phyloP scores from a whole-genome alignment of 2,329 filamentous ascomycete species.

The Neofusicoccum umdonicola region DNA sequence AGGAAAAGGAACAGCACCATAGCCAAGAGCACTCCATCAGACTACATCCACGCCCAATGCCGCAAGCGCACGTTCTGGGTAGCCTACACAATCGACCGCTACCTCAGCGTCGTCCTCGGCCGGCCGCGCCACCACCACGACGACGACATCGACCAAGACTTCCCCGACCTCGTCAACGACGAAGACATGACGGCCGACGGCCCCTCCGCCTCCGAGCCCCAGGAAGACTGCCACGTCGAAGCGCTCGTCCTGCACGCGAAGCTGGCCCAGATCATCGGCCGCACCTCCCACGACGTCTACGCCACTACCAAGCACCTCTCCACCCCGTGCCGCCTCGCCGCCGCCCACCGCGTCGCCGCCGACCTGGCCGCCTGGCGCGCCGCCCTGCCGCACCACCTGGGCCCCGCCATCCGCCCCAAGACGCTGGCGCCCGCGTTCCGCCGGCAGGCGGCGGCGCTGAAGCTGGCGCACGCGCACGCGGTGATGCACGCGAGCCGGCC shows the following conservation, averaged over 20 bases:
- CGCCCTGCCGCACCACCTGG: slow-evolving; percentile 43
- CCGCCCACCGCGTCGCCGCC: slow-evolving; percentile 38
- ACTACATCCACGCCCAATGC: slow-evolving; percentile 52
- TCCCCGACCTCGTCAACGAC: slow-evolving; percentile 57
- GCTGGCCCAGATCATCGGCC: slow-evolving; percentile 32
- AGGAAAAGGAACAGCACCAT: slow-evolving; percentile 31
- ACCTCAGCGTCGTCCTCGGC: slow-evolving; percentile 62
- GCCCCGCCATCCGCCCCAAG: slow-evolving; percentile 41
- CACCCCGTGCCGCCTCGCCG: slow-evolving; percentile 35
- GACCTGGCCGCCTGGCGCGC: slow-evolving; percentile 35
- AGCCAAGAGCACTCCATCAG: slow-evolving; percentile 24
- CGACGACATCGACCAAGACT: slow-evolving; percentile 61
- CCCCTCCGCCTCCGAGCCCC: slow-evolving; percentile 21
- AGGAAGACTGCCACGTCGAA: slow-evolving; percentile 51
- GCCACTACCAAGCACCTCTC: slow-evolving; percentile 34
- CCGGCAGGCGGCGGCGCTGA: slow-evolving; percentile 31
- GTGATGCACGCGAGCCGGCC: slow-evolving; percentile 35
- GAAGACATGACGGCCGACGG: slow-evolving; percentile 53
- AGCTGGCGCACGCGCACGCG: slow-evolving; percentile 33
- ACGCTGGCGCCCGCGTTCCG: slow-evolving; percentile 47
- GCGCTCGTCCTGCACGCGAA: slow-evolving; percentile 48
- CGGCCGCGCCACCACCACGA: slow-evolving; percentile 61
- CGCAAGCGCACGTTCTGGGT: slow-evolving; percentile 62
- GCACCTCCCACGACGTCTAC: slow-evolving; percentile 33
- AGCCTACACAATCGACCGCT: slow-evolving; percentile 61